Percentiles rank a stretch among this genome's conserved stretches.
Evolutionary conservation across 2,329 filamentous ascomycete genomes (phyloP).

Genomic region (Aspergillus puulaauensis): DNA sequence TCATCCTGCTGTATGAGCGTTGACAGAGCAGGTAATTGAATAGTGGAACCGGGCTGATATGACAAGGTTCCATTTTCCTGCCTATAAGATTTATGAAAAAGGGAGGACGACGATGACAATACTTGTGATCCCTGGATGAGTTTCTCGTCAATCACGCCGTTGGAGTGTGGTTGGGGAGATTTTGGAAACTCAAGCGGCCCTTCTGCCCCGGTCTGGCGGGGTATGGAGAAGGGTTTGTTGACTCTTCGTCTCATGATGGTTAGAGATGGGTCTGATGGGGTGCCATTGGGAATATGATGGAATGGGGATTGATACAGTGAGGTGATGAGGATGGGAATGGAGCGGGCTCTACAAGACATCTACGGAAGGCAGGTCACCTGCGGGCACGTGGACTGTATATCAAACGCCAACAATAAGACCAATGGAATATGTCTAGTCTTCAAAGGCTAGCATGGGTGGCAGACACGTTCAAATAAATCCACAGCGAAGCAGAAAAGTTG

Average conservation of each 20-base stretch:
- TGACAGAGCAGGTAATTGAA: neutral
- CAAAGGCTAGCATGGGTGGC: neutral
- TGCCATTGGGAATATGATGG: neutral
- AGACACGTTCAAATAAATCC: neutral
- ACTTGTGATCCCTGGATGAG: constrained; percentile 25
- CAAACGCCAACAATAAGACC: neutral
- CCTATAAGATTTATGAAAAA: constrained; percentile 1
- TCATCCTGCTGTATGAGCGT: constrained; percentile 9
- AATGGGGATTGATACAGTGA: neutral
- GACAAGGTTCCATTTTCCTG: neutral
- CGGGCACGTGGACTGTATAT: neutral
- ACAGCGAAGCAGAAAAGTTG: neutral
- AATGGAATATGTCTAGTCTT: neutral
- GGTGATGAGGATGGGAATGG: neutral
- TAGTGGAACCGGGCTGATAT: neutral
- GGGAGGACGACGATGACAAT: neutral
- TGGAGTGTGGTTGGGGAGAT: constrained; percentile 2
- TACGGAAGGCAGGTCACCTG: constrained; percentile 7
- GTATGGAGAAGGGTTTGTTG: neutral
- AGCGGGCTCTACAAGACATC: neutral
- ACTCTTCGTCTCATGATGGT: neutral
- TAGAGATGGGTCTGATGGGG: neutral
- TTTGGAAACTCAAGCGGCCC: neutral
- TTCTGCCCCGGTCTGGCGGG: neutral
- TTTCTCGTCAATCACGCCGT: constrained; percentile 21